Conservation (phyloP, 176 grass and related monocot genomes). For the Elymus sibiricus region DNA sequence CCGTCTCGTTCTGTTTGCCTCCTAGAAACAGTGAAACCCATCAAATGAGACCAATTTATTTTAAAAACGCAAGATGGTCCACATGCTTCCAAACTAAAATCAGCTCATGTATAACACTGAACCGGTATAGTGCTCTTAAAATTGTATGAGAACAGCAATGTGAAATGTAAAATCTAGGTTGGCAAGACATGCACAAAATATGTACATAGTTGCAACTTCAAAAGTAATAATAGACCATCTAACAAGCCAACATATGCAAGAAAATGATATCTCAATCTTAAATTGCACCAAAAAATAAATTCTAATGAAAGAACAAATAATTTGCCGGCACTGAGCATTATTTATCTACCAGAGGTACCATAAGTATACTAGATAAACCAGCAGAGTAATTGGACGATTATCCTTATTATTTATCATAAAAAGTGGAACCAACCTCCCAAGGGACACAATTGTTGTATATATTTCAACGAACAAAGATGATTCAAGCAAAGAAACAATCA, state of each 20-base stretch:
- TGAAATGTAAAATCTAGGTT: background rate
- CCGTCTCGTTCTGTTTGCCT: background rate
- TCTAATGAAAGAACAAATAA: background rate
- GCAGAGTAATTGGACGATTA: background rate
- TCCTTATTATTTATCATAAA: background rate
- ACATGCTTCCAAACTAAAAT: background rate
- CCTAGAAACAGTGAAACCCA: background rate
- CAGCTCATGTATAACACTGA: background rate
- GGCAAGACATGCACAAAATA: background rate
- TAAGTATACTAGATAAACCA: background rate
- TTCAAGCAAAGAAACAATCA: no score
- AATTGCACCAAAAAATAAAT: background rate
- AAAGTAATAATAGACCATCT: background rate
- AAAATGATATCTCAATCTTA: no score
- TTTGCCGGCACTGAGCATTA: background rate
- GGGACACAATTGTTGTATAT: no score
- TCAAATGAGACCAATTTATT: background rate
- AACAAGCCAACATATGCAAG: background rate
- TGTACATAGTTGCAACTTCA: background rate
- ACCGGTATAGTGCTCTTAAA: background rate
- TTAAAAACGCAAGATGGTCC: background rate
- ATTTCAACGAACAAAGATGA: no score
- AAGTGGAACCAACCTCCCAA: background rate
- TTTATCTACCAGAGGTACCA: background rate
- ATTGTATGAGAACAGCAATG: background rate